Conservation (phyloP, 2,329 filamentous ascomycete species). For the Alternaria arborescens region DNA sequence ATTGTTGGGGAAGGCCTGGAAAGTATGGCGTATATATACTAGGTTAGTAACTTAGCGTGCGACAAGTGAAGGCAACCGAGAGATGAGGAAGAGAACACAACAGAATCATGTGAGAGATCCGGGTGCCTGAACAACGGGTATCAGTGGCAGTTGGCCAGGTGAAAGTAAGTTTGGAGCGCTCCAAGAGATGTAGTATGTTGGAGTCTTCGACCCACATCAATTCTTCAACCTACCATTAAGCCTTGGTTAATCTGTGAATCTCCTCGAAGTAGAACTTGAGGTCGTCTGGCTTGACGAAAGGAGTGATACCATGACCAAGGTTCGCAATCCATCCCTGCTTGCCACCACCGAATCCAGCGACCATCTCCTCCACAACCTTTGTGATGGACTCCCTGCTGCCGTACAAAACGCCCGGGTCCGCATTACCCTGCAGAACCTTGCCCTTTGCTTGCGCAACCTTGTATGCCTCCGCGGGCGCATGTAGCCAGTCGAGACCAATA, state of each 20-base stretch:
- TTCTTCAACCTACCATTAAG: slow-evolving; percentile 3
- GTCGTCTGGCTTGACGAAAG: slow-evolving; percentile 91
- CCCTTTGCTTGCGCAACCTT: slow-evolving; percentile 73
- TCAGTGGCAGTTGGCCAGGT: too few species aligned
- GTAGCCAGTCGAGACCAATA: slow-evolving; percentile 93
- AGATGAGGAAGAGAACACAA: too few species aligned
- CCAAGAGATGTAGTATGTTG: too few species aligned
- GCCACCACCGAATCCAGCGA: slow-evolving; percentile 80
- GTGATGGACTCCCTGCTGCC: slow-evolving; percentile 84
- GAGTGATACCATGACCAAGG: slow-evolving; percentile 94
- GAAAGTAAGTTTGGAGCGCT: too few species aligned
- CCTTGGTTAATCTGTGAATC: slow-evolving; percentile 66
- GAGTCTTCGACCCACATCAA: too few species aligned
- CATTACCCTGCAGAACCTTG: slow-evolving; percentile 92
- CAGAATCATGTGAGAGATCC: rapidly evolving
- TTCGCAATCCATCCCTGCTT: slow-evolving; percentile 98
- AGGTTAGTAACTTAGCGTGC: too few species aligned
- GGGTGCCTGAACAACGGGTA: rapidly evolving
- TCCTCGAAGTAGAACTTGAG: slow-evolving; percentile 94
- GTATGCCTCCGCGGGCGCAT: slow-evolving; percentile 85
- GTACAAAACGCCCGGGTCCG: slow-evolving; percentile 92
- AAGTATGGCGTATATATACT: too few species aligned
- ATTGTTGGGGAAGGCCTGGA: too few species aligned
- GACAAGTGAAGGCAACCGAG: too few species aligned
- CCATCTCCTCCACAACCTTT: slow-evolving; percentile 82